Conservation (phyloP, 192 early-diverging fungal species). For the Backusella psychrophila region DNA sequence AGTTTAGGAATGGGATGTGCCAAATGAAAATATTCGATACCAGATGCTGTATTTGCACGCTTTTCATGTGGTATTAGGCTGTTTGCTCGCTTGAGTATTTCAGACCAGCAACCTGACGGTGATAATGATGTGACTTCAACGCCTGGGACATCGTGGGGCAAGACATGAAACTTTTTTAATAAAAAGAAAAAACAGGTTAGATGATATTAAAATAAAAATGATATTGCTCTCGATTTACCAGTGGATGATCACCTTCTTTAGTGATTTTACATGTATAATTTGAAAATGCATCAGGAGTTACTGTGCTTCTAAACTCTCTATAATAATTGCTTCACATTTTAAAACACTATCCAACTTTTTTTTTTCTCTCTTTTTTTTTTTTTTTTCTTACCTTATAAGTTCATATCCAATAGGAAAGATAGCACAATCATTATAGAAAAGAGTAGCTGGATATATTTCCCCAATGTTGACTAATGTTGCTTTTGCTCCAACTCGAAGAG, state of each 20-base stretch:
- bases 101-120: not conserved
- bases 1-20: not conserved
- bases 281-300: not conserved
- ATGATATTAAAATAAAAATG: not conserved
- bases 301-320: not conserved
- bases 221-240: not conserved
- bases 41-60: not conserved
- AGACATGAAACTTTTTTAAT: not conserved
- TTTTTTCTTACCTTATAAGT: not conserved
- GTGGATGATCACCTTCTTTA: not conserved
- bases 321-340: not conserved
- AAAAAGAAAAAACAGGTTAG: not conserved
- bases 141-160: not conserved
- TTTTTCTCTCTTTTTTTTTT: too few relatives aligned
- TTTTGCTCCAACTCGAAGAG: not conserved
- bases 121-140: not conserved
- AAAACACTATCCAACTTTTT: not conserved
- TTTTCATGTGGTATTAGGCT: not conserved
- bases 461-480: not conserved
- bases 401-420: not conserved
- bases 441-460: not conserved
- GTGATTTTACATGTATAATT: not conserved
- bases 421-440: not conserved
- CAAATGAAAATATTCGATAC: not conserved
- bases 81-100: not conserved